Evolutionary conservation across 192 early-diverging fungal genomes (phyloP), one percentile per base, ranked within the genome.

Genomic region (Coemansia sp.): DNA sequence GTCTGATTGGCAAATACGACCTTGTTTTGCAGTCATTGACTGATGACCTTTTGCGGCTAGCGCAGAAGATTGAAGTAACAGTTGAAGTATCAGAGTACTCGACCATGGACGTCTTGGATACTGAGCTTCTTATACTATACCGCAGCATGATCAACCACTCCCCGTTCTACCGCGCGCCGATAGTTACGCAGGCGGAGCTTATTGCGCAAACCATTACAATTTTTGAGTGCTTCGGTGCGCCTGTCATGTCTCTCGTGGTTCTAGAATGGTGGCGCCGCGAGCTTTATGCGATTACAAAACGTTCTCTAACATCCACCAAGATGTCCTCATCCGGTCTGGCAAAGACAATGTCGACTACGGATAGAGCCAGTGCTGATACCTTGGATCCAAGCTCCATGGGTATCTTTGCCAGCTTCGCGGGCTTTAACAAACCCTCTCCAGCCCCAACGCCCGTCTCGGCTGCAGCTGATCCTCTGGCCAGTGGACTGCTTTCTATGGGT

Each of bases 211-310:
- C 76, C 0, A 73, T 73, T 30, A 79, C 76, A 0, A 79, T 79
- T n/a, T 79, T 79, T 34, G 76, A 79, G 55, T 79, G 71, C 42
- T 56, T 79, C 12, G 76, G 76, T 10, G 60, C 62, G 22, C 76
- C 76, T 3, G 54, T 79, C 39, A 79, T 79, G 76, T 68, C 76
- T 3, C 67, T 79, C 9, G 76, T 79, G 14, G 76, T 79, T 25
- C 61, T 79, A 4, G 71, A 79, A 38, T 79, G 76, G 76, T 79
- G 76, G 76, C 68, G 74, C 38, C 41, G 55, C 13, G 74, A 78
- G 50, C 46, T 78, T 19, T 67, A 53, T 49, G 59, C 46, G 18
- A 46, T 64, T 21, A 71, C 74, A 10, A 66, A 63, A 43, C 55
- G 15, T 24, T 39, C 38, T 2, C 5, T 7, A 11, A 18, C 47